Base-by-base conservation (phyloP, 371 early-diverging fungal species). In the Apophysomyces variabilis region DNA sequence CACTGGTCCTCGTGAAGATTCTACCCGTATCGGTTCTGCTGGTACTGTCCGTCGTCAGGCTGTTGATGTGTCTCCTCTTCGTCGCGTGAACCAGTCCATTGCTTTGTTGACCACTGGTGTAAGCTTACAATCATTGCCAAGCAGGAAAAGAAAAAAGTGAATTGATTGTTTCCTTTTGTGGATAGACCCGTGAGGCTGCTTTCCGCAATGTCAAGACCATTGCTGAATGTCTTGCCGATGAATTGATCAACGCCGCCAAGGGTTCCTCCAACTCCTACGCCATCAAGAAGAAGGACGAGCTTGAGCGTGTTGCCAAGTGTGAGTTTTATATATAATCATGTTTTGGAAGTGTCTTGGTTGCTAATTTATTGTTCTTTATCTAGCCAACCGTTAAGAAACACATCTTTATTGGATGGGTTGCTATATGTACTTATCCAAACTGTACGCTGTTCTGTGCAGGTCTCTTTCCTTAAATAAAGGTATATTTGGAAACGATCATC, bases 211-310 rank as follows among this genome's bases (percentile, higher is more conserved):
- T 72, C 86, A 99, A 99, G 94, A 98, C 97, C 82, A 95, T 99
- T 83, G 96, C 99, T 73, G 99, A 99, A 89, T 97, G 99, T 88
- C 94, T 99, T 72, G 99, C 99, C 77, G 99, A 99, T 87, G 99
- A 99, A 87, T 91, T 99, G 78, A 99, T 99, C 90, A 98, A 97
- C 88, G 99, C 99, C 68, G 94, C 96, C 76, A 96, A 89, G 80
- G 99, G 99, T 72, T 97, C 97, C 60, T 95, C 98, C 84, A 98
- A 98, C 96, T 95, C 96, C 62, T 99, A 98, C 79, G 99, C 97
- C 79, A 99, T 98, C 92, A 97, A 99, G 94, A 99, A 99, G 96
- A 99, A 99, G 96, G 99, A 99, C 86, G 99, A 99, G 88, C 89
- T 99, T 65, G 99, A 85, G 61, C 85, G 85, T 82, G 85, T 85